Conservation (phyloP, 2,329 filamentous ascomycete species). For the Thielaviopsis populi region DNA sequence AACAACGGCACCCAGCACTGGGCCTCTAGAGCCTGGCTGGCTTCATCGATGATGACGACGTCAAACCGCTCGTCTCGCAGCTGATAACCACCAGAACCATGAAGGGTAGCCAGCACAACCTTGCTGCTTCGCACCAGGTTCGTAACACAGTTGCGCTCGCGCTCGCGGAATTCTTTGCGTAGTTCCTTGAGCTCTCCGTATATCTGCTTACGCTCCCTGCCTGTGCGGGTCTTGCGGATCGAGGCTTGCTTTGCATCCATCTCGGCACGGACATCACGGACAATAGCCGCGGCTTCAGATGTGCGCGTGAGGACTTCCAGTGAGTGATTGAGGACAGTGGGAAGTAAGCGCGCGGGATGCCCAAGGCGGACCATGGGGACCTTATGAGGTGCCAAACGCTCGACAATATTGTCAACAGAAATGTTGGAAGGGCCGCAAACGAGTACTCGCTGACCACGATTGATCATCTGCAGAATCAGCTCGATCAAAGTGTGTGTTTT, state of each 20-base stretch:
- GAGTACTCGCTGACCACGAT: constrained; percentile 56
- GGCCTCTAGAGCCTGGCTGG: constrained; percentile 85
- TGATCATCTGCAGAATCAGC: constrained; percentile 78
- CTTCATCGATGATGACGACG: constrained; percentile 90
- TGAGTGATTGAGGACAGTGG: constrained; percentile 76
- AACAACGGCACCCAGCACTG: constrained; percentile 93
- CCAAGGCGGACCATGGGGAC: constrained; percentile 79
- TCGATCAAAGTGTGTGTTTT: constrained; percentile 97
- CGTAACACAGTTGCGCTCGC: constrained; percentile 68
- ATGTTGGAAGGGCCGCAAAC: constrained; percentile 98
- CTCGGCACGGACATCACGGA: constrained; percentile 77
- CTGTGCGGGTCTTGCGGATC: constrained; percentile 72
- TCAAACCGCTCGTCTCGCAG: constrained; percentile 71
- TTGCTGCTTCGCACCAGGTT: constrained; percentile 62
- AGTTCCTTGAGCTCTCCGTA: constrained; percentile 76
- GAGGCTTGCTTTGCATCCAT: constrained; percentile 86
- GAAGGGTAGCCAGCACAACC: constrained; percentile 81
- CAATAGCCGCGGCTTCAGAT: constrained; percentile 76
- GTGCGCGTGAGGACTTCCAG: constrained; percentile 82
- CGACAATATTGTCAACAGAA: constrained; percentile 95
- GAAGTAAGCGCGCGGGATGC: constrained; percentile 79
- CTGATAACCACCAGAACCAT: constrained; percentile 79
- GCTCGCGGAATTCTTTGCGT: constrained; percentile 72
- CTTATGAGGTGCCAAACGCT: constrained; percentile 71
- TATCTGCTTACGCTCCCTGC: constrained; percentile 62